A percentile compares a stretch with the other conserved stretches of the same genome.
Conservation (phyloP, 73 alveolate species). For the Uronychia setigera region DNA sequence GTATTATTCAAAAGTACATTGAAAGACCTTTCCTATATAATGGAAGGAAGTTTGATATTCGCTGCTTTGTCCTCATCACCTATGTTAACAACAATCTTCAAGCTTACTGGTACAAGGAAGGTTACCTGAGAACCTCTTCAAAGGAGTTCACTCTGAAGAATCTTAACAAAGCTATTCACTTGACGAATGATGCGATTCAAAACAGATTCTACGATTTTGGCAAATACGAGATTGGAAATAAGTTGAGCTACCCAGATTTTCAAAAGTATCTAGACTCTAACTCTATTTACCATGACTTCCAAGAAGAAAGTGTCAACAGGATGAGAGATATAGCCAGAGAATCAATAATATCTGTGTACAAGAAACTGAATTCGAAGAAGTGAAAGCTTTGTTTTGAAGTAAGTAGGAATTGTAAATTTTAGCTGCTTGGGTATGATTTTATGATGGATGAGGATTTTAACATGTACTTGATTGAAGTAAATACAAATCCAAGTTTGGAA, state of each 20-base stretch:
- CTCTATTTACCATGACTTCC: slow-evolving; percentile 1
- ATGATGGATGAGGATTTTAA: slow-evolving; percentile 46
- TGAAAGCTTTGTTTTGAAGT: slow-evolving; percentile 60
- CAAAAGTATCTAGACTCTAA: slow-evolving; percentile 50
- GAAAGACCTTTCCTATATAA: slow-evolving; percentile 48
- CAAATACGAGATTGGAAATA: slow-evolving; percentile 73
- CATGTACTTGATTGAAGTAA: slow-evolving; percentile 39
- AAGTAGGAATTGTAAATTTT: not conserved
- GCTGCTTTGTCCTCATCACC: slow-evolving; percentile 82
- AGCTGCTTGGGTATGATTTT: slow-evolving; percentile 49
- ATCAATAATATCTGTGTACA: slow-evolving; percentile 53
- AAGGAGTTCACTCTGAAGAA: slow-evolving; percentile 82
- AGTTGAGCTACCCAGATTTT: slow-evolving; percentile 62
- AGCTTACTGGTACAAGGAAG: slow-evolving; percentile 92
- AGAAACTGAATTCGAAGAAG: slow-evolving; percentile 50
- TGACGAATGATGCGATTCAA: slow-evolving; percentile 93
- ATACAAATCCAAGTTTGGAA: slow-evolving; percentile 55
- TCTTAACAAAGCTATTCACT: slow-evolving; percentile 80
- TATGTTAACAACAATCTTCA: slow-evolving; percentile 73
- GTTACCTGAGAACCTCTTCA: slow-evolving; percentile 91
- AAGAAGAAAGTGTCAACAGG: slow-evolving; percentile 12
- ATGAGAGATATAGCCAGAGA: slow-evolving; percentile 39
- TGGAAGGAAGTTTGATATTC: slow-evolving; percentile 88
- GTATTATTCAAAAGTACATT: slow-evolving; percentile 55
- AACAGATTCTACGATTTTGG: slow-evolving; percentile 68